Evolutionary conservation across 2,329 filamentous ascomycete species (phyloP), one percentile per base, ranked within the genome.

Genomic region (Diaporthe eres): DNA sequence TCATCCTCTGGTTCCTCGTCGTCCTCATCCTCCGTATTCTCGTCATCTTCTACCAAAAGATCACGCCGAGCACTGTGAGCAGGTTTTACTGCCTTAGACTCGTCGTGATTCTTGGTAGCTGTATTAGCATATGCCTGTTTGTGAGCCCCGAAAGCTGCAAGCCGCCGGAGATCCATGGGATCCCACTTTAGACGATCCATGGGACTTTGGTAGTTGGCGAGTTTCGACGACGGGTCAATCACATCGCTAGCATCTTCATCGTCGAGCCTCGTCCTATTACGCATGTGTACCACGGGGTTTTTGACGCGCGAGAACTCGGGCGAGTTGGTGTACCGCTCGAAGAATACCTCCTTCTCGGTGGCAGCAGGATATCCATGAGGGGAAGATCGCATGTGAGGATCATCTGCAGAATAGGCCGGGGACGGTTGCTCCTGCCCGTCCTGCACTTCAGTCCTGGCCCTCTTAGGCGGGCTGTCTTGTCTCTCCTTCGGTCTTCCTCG

Each of bases 1-100:
- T 76, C 75, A 12, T 76, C 75, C 34, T 74, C 74, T 15, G 72
- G 75, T 44, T 44, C 75, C 19, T 74, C 71, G 12, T 71, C 67
- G 25, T 72, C 72, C 5, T 75, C 72, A 51, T 71, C 72, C 25
- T 44, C n/a, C 19, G 22, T 25, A 10, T 55, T 6, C 31, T 63
- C 74, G 15, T 28, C 22, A 28, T 61, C 51, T 9, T 44, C 70
- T 19, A n/a, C 47, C 28, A 67, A 53, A 37, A 37, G 19, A 53
- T 47, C 25, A n/a, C 9, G 3, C 6, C 10, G 25, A 47, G 4
- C 7, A 15, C 51, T n/a, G n/a, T 9, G 31, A 22, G n/a, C 9
- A 57, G 58, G 12, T 6, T 34, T 17, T 8, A 4, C 19, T 44
- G 58, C 25, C 10, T 34, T 19, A 10, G 47, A 6, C 37, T 55